Evolutionary conservation across 2,329 filamentous ascomycete genomes (phyloP).

Genomic region (Botryotinia narcissicola): DNA sequence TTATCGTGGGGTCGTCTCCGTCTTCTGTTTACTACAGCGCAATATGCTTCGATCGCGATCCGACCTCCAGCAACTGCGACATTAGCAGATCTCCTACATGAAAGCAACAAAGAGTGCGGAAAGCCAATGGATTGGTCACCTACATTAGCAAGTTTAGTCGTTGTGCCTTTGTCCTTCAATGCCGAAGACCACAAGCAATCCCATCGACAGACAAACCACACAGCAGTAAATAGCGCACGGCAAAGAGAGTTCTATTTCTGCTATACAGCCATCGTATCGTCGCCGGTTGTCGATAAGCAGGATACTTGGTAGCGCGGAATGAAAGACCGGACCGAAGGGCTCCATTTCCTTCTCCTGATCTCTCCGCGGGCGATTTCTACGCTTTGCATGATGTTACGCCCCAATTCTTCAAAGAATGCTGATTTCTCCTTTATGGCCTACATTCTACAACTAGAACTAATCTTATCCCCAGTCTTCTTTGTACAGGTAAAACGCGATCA

Average conservation of each 20-base stretch:
- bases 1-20: background rate
- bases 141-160: background rate
- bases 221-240: background rate
- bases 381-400: background rate
- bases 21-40: background rate
- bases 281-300: background rate
- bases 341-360: background rate
- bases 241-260: background rate
- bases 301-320: background rate
- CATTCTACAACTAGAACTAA: background rate
- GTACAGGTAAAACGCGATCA: background rate
- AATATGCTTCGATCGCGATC: background rate
- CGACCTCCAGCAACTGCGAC: background rate
- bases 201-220: background rate
- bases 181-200: background rate
- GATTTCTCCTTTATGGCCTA: background rate
- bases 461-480: background rate
- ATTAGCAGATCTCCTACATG: background rate
- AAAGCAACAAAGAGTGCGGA: background rate
- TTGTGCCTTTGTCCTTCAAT: background rate
- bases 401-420: too few relatives aligned
- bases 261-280: background rate
- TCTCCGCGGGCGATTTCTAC: background rate
- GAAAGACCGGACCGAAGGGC: too few relatives aligned
- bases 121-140: background rate